Percentiles rank a stretch among this genome's conserved stretches.
Conservation (phyloP, 345 rosid genomes). For the Eucalyptus curtisii region DNA sequence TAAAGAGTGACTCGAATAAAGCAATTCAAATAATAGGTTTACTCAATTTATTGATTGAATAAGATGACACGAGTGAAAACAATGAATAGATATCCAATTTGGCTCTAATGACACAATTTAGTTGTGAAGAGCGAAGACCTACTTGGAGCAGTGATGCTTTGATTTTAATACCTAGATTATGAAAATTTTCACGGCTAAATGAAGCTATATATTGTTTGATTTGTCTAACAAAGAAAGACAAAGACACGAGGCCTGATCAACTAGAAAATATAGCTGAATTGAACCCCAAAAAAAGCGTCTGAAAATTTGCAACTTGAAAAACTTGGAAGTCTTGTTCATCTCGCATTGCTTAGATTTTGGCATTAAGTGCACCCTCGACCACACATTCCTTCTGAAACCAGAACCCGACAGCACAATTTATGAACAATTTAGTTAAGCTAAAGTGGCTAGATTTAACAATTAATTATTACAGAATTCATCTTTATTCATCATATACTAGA, state of each 20-base stretch:
- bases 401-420: background rate
- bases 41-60: background rate
- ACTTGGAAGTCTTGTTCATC: background rate
- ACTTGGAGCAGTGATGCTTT: background rate
- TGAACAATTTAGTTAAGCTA: background rate
- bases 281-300: background rate
- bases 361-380: background rate
- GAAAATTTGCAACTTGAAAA: background rate
- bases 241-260: background rate
- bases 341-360: background rate
- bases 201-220: background rate
- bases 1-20: background rate
- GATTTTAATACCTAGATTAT: background rate
- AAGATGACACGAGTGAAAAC: background rate
- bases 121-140: background rate
- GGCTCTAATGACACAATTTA: background rate
- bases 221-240: background rate
- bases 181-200: background rate
- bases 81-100: background rate
- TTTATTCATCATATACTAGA: background rate
- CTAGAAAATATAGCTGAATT: background rate
- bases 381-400: background rate
- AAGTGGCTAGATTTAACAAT: background rate
- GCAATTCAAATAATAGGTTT: background rate
- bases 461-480: background rate